Evolutionary conservation across 2,329 filamentous ascomycete genomes (phyloP), one percentile per base, ranked within the genome.

Genomic region (Tricladium varicosporioides): DNA sequence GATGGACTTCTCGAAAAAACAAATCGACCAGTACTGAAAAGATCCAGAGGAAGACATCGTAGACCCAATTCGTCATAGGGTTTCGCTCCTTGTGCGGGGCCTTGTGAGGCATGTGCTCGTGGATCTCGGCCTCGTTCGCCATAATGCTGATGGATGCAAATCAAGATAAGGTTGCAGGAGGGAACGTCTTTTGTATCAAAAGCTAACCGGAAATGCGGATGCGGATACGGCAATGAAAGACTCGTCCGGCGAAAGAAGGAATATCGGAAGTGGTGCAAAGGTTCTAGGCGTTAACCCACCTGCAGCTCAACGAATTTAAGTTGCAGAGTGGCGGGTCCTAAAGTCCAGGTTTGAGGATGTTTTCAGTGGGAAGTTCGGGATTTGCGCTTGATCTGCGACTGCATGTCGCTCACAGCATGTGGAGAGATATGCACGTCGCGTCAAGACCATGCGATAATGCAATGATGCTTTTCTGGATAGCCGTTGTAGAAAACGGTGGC

Each of bases 1-100:
- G 94, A 71, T 97, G 92, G 14, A 99, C 91, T 75, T 99, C 94
- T 65, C 94, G 88, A 79, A 99, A 99, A 83, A 99, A 99, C 65
- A 97, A 85, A 74, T 99, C 94, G 63, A 95, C 86, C 52, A 97
- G 80, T 62, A 97, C 83, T 44, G 87, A 89, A 71, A 92, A 88
- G 49, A 80, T 80, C 81, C 89, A 91, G 32, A 92, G 79, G 69
- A 92, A 88, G 58, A 86, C 79, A 75, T 92, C 89, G 72, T 92
- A 92, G 63, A 87, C 86, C 79, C 83, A 88, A 65, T 83, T 80
- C 67, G 84, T 85, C 85, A 89, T 88, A 52, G 84, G 84, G 65
- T 85, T 84, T 46, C 84, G 76, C 71, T 87, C 83, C 70, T 83
- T 83, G 58, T 69, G 64, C 32, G 60, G 57, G 5, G 13, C 40